Evolutionary conservation across 2,329 filamentous ascomycete species (phyloP), one percentile per base, ranked within the genome.

Genomic region (Rhytidhysteron rufulum): DNA sequence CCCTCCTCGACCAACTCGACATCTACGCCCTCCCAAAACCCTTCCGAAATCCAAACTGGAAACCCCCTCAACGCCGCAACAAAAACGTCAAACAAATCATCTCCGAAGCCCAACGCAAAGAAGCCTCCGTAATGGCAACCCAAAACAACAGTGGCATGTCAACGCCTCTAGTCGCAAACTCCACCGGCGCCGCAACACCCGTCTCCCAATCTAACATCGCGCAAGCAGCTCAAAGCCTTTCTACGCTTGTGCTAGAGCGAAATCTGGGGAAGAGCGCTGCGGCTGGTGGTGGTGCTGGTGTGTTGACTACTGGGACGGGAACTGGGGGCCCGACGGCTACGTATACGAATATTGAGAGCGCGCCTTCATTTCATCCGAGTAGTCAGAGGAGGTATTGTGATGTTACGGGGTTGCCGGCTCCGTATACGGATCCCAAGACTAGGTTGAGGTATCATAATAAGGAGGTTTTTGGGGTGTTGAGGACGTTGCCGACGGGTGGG

Each of bases 1-100:
- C 81, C 53, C 84, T 97, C 45, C 83, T 98, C 53, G 88, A 96
- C 68, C 74, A 86, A 63, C 86, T 97, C 59, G 93, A 98, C 73
- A 88, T 96, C 58, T 85, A 93, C 65, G 80, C 82, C 44, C 80
- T 87, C 60, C 82, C 82, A 55, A 95, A 94, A 70, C 85, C 82
- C 58, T 98, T 96, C 75, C 90, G 91, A 66, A 95, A 89, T 62
- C 75, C 85, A 3, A 72, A 81, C 63, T 98, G 93, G 93, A 89
- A 87, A 60, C 88, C 93, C 13, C 88, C 91, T 51, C 85, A 90
- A 67, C 89, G 93, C 37, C 88, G 93, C 67, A 98, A 98, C 79
- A 98, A 98, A 75, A 97, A 95, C 67, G 84, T 97, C 68, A 97
- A 97, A 69, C 88, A 95, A 55, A 93, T 98, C 47, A 77, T 98